Evolutionary conservation across 2,329 filamentous ascomycete species (phyloP).

Genomic region (Ophiocordyceps camponoti-rufipedis): DNA sequence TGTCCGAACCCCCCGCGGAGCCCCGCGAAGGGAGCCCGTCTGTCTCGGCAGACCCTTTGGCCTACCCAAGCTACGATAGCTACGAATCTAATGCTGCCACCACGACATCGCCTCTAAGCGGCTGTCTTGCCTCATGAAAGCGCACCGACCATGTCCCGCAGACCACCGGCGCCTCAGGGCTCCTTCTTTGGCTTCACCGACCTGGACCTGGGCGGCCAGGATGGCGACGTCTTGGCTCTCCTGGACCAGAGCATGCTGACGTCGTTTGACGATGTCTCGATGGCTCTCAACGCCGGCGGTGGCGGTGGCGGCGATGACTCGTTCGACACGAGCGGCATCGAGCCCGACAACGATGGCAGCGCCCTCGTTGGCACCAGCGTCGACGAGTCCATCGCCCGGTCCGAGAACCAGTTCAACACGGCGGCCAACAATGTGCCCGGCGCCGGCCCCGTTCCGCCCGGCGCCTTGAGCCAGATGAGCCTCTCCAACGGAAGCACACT

Average conservation of each 20-base stretch:
- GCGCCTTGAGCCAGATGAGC: constrained; percentile 15
- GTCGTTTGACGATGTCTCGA: constrained; percentile 20
- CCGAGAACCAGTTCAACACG: constrained; percentile 16
- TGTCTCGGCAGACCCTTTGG: neutral
- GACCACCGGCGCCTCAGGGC: constrained; percentile 7
- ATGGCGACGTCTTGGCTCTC: constrained; percentile 23
- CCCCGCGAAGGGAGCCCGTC: neutral
- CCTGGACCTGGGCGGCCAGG: constrained; percentile 8
- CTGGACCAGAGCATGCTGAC: constrained; percentile 23
- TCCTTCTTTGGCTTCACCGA: constrained; percentile 2
- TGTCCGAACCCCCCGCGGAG: neutral
- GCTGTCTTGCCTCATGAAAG: neutral
- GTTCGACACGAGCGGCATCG: constrained; percentile 6
- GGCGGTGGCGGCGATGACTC: constrained; percentile 4
- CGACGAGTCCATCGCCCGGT: constrained; percentile 12
- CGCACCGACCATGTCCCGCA: constrained; percentile 2
- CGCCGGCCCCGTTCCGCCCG: constrained; percentile 22
- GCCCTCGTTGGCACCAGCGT: constrained; percentile 3
- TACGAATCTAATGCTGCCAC: neutral
- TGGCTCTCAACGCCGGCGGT: constrained; percentile 21
- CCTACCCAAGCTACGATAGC: neutral
- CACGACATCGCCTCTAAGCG: neutral
- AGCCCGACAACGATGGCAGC: constrained; percentile 1
- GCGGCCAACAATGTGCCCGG: constrained; percentile 20
- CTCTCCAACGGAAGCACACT: constrained; percentile 23